Percentiles rank a stretch among this genome's conserved stretches.
Evolutionary conservation across 31 red algal genomes (phyloP).

Genomic region (Odonthalia washingtoniensis): DNA sequence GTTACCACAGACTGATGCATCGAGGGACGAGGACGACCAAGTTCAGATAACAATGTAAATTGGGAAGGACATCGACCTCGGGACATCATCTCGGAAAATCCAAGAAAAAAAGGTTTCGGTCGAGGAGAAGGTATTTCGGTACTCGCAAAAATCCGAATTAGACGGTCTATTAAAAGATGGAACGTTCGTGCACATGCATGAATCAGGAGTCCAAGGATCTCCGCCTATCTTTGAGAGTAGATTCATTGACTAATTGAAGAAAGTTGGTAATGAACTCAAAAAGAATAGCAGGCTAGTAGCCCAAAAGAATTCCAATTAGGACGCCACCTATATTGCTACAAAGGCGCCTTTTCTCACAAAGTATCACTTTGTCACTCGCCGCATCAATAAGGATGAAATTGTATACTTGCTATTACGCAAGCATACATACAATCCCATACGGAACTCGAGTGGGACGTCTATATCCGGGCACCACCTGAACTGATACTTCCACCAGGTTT

Average conservation of each 20-base stretch:
- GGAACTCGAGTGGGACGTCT: neutral
- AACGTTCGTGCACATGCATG: neutral
- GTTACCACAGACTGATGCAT: neutral
- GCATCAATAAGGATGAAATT: neutral
- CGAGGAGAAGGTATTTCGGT: neutral
- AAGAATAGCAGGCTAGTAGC: neutral
- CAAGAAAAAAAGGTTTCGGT: neutral
- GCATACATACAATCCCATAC: neutral
- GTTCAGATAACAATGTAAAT: neutral
- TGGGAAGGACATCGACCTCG: neutral
- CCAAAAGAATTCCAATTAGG: neutral
- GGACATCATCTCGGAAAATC: neutral
- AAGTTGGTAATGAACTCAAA: neutral
- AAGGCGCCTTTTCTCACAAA: neutral
- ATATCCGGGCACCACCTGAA: neutral
- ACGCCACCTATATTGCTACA: neutral
- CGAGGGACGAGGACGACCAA: neutral
- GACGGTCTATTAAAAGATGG: neutral
- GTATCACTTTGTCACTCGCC: neutral
- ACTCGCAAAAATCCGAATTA: neutral
- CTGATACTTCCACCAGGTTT: neutral
- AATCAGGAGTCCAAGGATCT: neutral
- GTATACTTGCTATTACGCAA: neutral
- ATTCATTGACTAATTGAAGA: neutral
- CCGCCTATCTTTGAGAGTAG: neutral